phyloP scores from a whole-genome alignment of 208 protist species.

The Acanthamoeba polyphaga region DNA sequence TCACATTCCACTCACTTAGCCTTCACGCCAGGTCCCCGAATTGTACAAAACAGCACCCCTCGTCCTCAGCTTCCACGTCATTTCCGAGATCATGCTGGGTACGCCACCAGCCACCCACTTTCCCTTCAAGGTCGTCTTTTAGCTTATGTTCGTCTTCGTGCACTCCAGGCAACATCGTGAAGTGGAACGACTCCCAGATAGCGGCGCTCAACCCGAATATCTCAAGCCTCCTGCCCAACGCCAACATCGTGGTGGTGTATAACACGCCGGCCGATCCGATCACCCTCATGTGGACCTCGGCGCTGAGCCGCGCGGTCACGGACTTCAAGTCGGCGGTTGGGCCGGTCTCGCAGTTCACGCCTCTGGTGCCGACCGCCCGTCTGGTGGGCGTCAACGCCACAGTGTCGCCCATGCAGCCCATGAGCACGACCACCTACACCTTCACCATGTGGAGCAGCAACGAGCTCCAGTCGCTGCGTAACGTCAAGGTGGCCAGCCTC shows the following conservation, averaged over 20 bases:
- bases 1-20: neutral
- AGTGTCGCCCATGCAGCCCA: slow-evolving; percentile 7
- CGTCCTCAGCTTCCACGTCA: neutral
- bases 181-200: slow-evolving; percentile 26
- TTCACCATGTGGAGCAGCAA: slow-evolving; percentile 26
- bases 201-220: neutral
- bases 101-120: too few species aligned
- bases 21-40: neutral
- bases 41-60: neutral
- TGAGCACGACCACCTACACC: slow-evolving; percentile 38
- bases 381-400: neutral
- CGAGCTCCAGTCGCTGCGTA: neutral
- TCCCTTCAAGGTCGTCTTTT: too few species aligned
- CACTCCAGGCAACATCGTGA: neutral
- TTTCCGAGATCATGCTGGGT: slow-evolving; percentile 9
- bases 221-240: neutral
- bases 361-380: neutral
- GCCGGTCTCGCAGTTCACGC: neutral
- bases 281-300: neutral
- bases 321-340: neutral
- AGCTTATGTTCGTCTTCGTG: too few species aligned
- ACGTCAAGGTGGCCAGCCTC: neutral
- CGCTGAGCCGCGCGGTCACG: neutral
- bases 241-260: neutral
- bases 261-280: neutral